Conservation (phyloP, 2,329 filamentous ascomycete genomes). For the Phoma sp. region DNA sequence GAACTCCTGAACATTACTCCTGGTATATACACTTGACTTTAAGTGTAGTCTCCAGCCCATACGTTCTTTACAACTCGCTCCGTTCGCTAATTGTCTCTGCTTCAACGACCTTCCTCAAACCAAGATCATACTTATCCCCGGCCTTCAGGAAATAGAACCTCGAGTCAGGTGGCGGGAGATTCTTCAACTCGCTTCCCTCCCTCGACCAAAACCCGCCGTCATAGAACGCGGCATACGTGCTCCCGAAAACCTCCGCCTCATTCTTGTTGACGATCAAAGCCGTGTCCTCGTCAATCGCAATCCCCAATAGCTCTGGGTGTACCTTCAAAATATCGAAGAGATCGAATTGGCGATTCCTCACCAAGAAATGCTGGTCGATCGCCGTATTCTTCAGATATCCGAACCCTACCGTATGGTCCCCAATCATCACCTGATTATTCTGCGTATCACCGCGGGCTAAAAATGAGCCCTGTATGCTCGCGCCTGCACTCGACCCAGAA, state of each 20-base stretch:
- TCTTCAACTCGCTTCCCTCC: slow-evolving; percentile 27
- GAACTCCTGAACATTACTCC: too few species aligned
- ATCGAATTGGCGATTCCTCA: slow-evolving; percentile 35
- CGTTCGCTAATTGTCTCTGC: not conserved
- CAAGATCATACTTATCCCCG: slow-evolving; percentile 30
- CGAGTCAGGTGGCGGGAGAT: slow-evolving; percentile 17
- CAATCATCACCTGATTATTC: slow-evolving; percentile 32
- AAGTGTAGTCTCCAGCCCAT: not conserved
- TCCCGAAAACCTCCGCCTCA: slow-evolving; percentile 32
- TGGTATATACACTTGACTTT: too few species aligned
- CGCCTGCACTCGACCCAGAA: slow-evolving; percentile 30
- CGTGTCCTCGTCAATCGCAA: slow-evolving; percentile 36
- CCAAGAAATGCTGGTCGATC: slow-evolving; percentile 35
- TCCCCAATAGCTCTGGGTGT: slow-evolving; percentile 27
- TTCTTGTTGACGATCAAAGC: slow-evolving; percentile 31
- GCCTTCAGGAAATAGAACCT: slow-evolving; percentile 32
- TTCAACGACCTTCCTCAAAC: slow-evolving; percentile 19
- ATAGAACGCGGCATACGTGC: slow-evolving; percentile 34
- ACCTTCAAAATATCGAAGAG: slow-evolving; percentile 31
- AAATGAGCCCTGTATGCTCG: slow-evolving; percentile 31
- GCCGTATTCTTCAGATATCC: slow-evolving; percentile 35
- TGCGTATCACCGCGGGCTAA: slow-evolving; percentile 30
- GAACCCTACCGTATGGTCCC: slow-evolving; percentile 30
- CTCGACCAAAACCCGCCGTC: slow-evolving; percentile 36
- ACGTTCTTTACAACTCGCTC: slow-evolving; percentile 6